Evolutionary conservation across 306 rosid species (phyloP), one percentile per base, ranked within the genome.

Genomic region (Oemleria cerasiformis): DNA sequence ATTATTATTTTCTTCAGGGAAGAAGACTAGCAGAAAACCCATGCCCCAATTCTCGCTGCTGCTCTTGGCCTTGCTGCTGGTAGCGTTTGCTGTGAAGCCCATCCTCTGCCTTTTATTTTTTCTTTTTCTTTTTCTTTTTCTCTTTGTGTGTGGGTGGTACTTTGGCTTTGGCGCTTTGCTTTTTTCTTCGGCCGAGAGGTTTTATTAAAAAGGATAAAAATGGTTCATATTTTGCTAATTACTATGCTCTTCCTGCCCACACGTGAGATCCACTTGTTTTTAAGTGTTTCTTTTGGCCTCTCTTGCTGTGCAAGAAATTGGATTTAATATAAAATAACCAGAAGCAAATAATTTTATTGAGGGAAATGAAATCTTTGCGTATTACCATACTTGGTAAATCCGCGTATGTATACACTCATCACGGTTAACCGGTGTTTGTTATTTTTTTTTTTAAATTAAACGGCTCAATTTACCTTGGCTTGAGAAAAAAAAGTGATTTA

Each of bases 21-120:
- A 93, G 74, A 91, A 78, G 0, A 93, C 96, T 5, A 93, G 72
- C 0, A 93, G 88, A 0, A 91, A 51, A 55, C 89, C 90, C 97
- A 86, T 91, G 14, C 77, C 89, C 85, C 84, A 80, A 36, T 63
- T 82, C 4, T 82, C 83, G 61, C 43, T 54, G 41, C 21, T 61
- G 50, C 20, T 55, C 16, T 0, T 30, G 72, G 15, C 17, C 4
- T 9, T 40, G 34, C 8, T 41, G 30, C 3, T 25, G 72, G 3
- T 30, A 30, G 82, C 36, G 44, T 84, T 71, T 12, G 87, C 77
- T 43, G 73, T 16, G 66, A 79, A 62, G 20, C 83, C 84, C 83
- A 10, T 47, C 19, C 36, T 2, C 63, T 15, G 17, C 51, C 61
- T 63, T 8, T 16, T 5, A 16, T 11, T 19, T 8, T 36, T 0